Base-by-base conservation (phyloP, 2,329 filamentous ascomycete genomes). In the Fusarium chaquense region DNA sequence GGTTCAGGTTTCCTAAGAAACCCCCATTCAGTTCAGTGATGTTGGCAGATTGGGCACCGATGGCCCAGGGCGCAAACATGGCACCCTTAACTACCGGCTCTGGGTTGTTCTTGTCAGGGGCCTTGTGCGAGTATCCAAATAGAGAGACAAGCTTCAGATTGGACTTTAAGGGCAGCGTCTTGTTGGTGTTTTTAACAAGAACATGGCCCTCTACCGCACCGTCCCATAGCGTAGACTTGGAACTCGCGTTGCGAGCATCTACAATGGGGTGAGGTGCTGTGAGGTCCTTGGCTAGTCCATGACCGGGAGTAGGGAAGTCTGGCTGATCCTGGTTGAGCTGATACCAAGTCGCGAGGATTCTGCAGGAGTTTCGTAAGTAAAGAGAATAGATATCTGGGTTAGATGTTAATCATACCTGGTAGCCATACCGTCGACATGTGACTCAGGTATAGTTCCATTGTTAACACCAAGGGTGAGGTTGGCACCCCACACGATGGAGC, bases 391-490 rank as follows among this genome's bases (percentile, higher is more conserved):
- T 4, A 11, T 3, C 7, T 15, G 11, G n/a, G 24, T 5, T 1
- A 1, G 11, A 3, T 3, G 6, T 30, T 18, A 10, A 7, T 5
- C 33, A 22, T 58, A 59, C 57, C 57, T 60, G 2, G 61, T 64
- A 2, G 44, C 60, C 65, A 68, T 68, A 3, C 67, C 62, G n/a
- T 68, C 64, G 7, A 67, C 30, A 1, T 57, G 51, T 5, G 40
- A 28, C 2, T 67, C 54, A 3, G 62, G 64, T 16, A 67, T n/a
- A 1, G 64, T 67, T 2, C 57, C 51, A 1, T 67, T 67, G 9
- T 57, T 61, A 7, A 67, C 64, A 20, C 60, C 62, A 15, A 51
- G 40, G 2, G 62, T 65, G 2, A 65, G 59, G 6, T 65, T 65
- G 2, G 28, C 45, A 5, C 60, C 62, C 62, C 62, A 65, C 3